Percentiles rank a stretch among this genome's conserved stretches.
These are phyloP conservation scores for Chenopodium album DNA, from an alignment of 148 eudicot species.

Conservation along the genomic window DNA sequence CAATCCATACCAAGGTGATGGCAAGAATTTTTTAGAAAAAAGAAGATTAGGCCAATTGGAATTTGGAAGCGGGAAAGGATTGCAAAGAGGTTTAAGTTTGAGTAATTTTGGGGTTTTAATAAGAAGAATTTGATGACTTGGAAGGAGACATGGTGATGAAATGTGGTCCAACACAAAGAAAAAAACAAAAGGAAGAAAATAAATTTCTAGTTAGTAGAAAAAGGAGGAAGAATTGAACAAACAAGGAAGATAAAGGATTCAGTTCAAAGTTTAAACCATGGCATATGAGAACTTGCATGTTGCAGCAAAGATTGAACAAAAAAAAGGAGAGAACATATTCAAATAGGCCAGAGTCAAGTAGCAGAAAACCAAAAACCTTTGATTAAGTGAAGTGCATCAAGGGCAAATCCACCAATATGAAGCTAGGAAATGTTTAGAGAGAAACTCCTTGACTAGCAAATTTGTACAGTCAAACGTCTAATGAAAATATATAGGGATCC, in stretches of 20 bases:
- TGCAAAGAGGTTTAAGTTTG: not conserved
- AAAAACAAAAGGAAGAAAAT: not conserved
- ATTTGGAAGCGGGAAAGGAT: not conserved
- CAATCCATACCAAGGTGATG: not conserved
- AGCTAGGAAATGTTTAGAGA: not conserved
- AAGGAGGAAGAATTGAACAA: not conserved
- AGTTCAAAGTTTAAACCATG: not conserved
- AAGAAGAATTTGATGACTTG: not conserved
- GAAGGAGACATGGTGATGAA: not conserved
- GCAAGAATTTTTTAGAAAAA: not conserved
- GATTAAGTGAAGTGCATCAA: not conserved
- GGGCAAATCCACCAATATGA: not conserved
- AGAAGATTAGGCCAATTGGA: not conserved
- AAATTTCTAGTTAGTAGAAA: not conserved
- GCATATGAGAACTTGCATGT: not conserved
- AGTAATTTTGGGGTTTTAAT: not conserved
- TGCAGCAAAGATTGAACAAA: not conserved
- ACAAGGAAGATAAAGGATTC: not conserved
- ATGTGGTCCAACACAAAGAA: not conserved
- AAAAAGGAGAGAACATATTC: not conserved
- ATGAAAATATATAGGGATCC: not conserved
- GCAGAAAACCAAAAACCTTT: not conserved
- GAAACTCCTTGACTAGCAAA: not conserved
- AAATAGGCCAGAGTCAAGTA: not conserved
- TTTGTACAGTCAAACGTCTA: not conserved